Evolutionary conservation across 164 flowering plant species (phyloP).

Genomic region (Litsea cubeba): DNA sequence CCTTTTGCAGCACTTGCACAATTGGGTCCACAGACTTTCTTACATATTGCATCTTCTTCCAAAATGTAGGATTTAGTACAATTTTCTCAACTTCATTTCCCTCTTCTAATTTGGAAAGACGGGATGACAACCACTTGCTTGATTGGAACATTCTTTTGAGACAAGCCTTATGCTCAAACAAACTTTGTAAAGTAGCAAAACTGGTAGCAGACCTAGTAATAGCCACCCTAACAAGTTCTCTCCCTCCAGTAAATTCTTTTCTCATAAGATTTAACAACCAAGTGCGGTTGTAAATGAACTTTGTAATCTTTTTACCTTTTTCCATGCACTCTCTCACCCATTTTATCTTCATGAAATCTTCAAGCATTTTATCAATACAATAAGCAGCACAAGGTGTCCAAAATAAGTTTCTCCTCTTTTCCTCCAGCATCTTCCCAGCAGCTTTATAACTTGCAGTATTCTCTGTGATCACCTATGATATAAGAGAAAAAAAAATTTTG

Average conservation of each 20-base stretch:
- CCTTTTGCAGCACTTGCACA: constrained; percentile 52
- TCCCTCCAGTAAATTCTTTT: constrained; percentile 58
- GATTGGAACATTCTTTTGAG: constrained; percentile 77
- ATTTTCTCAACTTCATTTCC: constrained; percentile 74
- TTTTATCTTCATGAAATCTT: constrained; percentile 57
- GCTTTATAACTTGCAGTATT: constrained; percentile 55
- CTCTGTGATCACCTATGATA: constrained; percentile 51
- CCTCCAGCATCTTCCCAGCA: constrained; percentile 85
- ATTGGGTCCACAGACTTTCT: constrained; percentile 62
- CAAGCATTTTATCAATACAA: constrained; percentile 62
- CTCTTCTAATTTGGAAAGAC: constrained; percentile 48
- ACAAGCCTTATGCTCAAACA: constrained; percentile 48
- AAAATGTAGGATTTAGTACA: constrained; percentile 55
- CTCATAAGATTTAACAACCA: constrained; percentile 69
- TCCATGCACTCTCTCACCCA: constrained; percentile 61
- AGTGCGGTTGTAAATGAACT: constrained; percentile 61
- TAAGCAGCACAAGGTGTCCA: constrained; percentile 82
- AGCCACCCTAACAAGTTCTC: constrained; percentile 65
- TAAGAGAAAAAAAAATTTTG: not conserved
- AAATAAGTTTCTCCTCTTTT: constrained; percentile 54
- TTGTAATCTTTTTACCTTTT: constrained; percentile 61
- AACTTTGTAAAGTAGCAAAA: constrained; percentile 48
- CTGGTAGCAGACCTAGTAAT: constrained; percentile 48
- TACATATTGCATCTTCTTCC: constrained; percentile 73
- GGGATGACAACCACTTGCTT: constrained; percentile 63